A percentile compares a stretch with the other conserved stretches of the same genome.
Conservation (phyloP, 129 eudicot species). For the Chrysanthemum lavandulifolium region DNA sequence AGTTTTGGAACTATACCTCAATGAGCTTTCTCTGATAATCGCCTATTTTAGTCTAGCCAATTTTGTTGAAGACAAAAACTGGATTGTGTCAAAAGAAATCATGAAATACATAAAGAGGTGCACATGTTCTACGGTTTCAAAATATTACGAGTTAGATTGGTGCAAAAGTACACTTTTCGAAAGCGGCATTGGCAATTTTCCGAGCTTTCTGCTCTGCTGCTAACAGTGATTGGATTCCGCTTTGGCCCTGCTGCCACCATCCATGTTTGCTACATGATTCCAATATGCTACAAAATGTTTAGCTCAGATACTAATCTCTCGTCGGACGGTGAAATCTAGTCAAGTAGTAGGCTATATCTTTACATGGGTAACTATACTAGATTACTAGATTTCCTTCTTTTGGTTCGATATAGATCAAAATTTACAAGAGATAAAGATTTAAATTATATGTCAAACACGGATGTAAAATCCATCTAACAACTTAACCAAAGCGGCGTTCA, state of each 20-base stretch:
- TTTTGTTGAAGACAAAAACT: slow-evolving; percentile 52
- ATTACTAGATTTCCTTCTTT: no score
- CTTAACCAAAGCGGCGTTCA: no score
- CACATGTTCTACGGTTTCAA: background rate
- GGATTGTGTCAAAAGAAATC: slow-evolving; percentile 11
- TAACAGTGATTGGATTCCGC: no score
- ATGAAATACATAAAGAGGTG: background rate
- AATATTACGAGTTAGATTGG: background rate
- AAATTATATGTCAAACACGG: no score
- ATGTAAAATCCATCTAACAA: no score
- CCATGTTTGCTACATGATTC: slow-evolving; percentile 39
- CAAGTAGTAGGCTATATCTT: background rate
- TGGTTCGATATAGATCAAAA: no score
- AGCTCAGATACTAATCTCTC: background rate
- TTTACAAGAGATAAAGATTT: no score
- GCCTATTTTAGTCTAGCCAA: slow-evolving; percentile 79
- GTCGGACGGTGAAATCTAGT: background rate
- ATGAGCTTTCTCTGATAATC: slow-evolving; percentile 70
- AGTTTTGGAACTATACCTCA: slow-evolving; percentile 45
- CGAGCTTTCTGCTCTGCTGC: no score
- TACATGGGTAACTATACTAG: background rate
- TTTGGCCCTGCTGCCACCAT: slow-evolving; percentile 59
- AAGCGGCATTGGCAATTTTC: background rate
- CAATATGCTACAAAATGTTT: slow-evolving; percentile 7
- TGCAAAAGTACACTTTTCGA: no score